Evolutionary conservation across 257 asterid genomes (phyloP), one percentile per base, ranked within the genome.

Genomic region (Buddleja alternifolia): DNA sequence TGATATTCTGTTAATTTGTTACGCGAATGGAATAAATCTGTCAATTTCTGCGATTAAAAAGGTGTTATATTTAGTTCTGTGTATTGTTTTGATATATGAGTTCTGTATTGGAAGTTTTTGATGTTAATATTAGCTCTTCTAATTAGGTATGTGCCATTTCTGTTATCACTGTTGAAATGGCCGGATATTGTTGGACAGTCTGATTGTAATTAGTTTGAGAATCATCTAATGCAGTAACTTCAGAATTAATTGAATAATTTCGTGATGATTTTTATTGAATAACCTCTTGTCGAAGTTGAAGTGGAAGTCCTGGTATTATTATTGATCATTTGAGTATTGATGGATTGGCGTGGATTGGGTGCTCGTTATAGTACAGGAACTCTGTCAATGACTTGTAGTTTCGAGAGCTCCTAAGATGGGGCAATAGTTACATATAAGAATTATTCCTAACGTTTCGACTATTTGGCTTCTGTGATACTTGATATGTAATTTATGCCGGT

Each of bases 31-130:
- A 29, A n/a, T n/a, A 25, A 39, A 20, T 45, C 51, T 48, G 37
- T 21, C 45, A 8, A 9, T 54, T 42, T 61, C 55, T 68, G 51
- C 34, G 41, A 32, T 34, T 1, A 48, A 36, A 24, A 6, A 2
- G 3, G 36, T 20, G 24, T 29, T 29, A 29, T 48, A 1, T 55
- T 55, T 52, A 20, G 66, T 53, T 34, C 47, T 29, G 36, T 41
- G 14, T 56, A 58, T 21, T 20, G 61, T 12, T 59, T 57, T 52
- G 16, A 37, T 8, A 4, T 29, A 16, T 39, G 8, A 55, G 8
- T 63, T 72, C 32, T 29, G 25, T 44, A 36, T 62, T 42, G 23
- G 75, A 60, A 57, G 34, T 17, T 42, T n/a, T 12, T 56, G 12
- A 15, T 63, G 50, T 45, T 7, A n/a, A n/a, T 46, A 15, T 57